phyloP scores from a whole-genome alignment of 192 early-diverging fungal species.

The Chytriomyces confervae region DNA sequence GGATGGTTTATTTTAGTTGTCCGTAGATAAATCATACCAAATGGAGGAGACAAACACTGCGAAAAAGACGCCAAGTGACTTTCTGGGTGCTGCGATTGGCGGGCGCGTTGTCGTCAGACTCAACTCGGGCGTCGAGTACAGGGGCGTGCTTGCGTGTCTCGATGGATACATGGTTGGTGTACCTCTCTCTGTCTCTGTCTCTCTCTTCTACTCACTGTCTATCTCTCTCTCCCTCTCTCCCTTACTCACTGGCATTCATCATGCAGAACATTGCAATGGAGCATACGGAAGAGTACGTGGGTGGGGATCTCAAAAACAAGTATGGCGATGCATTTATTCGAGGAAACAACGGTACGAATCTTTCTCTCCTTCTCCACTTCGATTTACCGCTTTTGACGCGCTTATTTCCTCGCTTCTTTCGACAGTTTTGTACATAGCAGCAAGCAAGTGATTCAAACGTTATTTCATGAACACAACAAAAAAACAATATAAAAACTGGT shows the following conservation, averaged over 20 bases:
- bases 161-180: constrained; percentile 76
- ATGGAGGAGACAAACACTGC: constrained; percentile 15
- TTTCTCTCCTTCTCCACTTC: too few relatives aligned
- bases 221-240: not conserved
- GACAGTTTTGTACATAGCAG: too few relatives aligned
- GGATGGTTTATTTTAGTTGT: too few relatives aligned
- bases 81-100: constrained; percentile 84
- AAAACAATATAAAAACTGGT: not conserved
- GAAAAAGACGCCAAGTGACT: constrained; percentile 77
- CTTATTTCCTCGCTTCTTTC: too few relatives aligned
- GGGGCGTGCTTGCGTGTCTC: constrained; percentile 88
- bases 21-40: constrained; percentile 60
- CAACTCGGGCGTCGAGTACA: constrained; percentile 96
- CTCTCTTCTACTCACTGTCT: not conserved
- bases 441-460: too few relatives aligned
- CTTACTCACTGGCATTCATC: not conserved
- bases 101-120: constrained; percentile 87
- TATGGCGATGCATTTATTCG: constrained; percentile 98
- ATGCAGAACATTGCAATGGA: constrained; percentile 92
- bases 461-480: not conserved
- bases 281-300: constrained; percentile 93
- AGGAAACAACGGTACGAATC: constrained; percentile 85
- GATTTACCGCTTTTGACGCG: too few relatives aligned
- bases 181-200: not conserved
- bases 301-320: constrained; percentile 89